Evolutionary conservation across 257 asterid species (phyloP).

Genomic region (Solanum pinnatisectum): DNA sequence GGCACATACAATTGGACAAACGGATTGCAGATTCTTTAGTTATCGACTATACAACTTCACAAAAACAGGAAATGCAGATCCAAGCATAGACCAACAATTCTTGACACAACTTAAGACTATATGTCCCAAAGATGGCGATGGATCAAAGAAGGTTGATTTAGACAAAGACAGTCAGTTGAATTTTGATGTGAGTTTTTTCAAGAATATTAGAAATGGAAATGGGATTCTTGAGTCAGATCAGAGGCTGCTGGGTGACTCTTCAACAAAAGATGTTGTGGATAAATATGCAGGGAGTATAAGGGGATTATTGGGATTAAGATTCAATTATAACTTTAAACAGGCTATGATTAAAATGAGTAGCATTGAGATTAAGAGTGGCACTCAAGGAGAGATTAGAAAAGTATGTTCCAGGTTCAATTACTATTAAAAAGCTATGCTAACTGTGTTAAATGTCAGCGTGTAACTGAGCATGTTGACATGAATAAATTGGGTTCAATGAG

Average conservation of each 20-base stretch:
- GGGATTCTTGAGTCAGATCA: conserved; percentile 74
- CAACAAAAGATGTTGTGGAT: conserved; percentile 35
- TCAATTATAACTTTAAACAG: conserved; percentile 43
- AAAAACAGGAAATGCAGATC: conserved; percentile 54
- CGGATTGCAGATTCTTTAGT: conserved; percentile 40
- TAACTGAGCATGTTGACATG: not conserved
- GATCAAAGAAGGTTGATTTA: conserved; percentile 34
- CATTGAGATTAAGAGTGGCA: conserved; percentile 52
- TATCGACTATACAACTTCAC: conserved; percentile 69
- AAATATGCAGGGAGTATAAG: conserved; percentile 50
- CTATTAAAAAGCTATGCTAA: not conserved
- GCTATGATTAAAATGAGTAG: conserved; percentile 66
- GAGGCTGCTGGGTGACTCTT: conserved; percentile 51
- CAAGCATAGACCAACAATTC: conserved; percentile 46
- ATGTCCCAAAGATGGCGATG: conserved; percentile 44
- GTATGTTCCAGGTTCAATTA: conserved; percentile 41
- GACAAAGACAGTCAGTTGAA: conserved; percentile 41
- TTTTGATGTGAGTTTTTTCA: conserved; percentile 57
- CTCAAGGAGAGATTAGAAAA: conserved; percentile 60
- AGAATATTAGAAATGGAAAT: conserved; percentile 52
- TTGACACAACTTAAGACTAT: conserved; percentile 26
- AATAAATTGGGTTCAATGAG: not conserved
- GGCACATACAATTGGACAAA: conserved; percentile 63
- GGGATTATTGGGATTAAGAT: conserved; percentile 55
- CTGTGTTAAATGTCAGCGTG: not conserved